Conservation (phyloP, 2,329 filamentous ascomycete species). For the Aspergillus arachidicola region DNA sequence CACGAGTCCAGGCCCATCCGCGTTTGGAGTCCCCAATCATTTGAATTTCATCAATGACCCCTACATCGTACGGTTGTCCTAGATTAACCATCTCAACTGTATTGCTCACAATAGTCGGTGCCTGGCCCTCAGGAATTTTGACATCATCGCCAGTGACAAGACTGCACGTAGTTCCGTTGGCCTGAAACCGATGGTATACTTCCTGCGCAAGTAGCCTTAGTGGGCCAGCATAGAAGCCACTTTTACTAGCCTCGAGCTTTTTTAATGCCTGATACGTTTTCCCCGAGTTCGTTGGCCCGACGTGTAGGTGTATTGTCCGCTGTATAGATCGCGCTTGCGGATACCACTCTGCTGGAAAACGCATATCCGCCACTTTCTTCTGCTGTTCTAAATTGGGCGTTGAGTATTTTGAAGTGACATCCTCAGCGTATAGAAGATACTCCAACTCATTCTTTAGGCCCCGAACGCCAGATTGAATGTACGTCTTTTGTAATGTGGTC, state of each 20-base stretch:
- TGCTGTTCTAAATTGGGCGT: constrained; percentile 61
- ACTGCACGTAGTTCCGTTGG: constrained; percentile 74
- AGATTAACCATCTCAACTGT: constrained; percentile 88
- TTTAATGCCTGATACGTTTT: constrained; percentile 96
- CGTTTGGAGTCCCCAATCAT: constrained; percentile 83
- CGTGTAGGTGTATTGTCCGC: constrained; percentile 85
- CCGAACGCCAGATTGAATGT: constrained; percentile 54
- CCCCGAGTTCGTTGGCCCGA: constrained; percentile 95
- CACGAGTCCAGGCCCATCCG: constrained; percentile 94
- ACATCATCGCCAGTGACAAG: constrained; percentile 91
- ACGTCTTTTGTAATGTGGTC: constrained; percentile 58
- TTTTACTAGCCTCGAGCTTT: constrained; percentile 72
- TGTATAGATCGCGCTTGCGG: constrained; percentile 78
- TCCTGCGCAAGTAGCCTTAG: constrained; percentile 88
- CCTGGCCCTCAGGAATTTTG: constrained; percentile 64
- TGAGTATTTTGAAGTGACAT: constrained; percentile 61
- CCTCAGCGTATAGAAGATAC: constrained; percentile 69
- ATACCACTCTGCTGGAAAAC: constrained; percentile 92
- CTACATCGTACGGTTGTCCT: constrained; percentile 71
- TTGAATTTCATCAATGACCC: constrained; percentile 97
- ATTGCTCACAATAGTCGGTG: constrained; percentile 70
- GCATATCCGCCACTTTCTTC: constrained; percentile 72
- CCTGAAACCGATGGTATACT: constrained; percentile 83
- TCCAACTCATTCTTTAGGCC: constrained; percentile 63
- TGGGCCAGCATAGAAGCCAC: constrained; percentile 88